phyloP scores from a whole-genome alignment of 1,139 yeast genomes.

The Wickerhamomyces sp. region DNA sequence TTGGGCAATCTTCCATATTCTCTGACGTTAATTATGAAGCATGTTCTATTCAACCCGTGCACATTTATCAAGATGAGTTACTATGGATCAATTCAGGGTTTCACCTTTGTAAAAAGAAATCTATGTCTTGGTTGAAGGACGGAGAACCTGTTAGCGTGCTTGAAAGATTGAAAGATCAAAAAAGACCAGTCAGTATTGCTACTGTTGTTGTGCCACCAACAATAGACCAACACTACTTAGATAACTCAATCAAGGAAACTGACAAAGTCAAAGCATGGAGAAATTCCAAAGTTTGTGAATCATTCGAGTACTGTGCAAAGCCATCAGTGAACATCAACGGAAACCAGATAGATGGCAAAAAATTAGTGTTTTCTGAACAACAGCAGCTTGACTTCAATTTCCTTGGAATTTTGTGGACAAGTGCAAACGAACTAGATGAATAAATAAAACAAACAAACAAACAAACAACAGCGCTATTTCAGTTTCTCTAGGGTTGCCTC shows the following conservation, averaged over 20 bases:
- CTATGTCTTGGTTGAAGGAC: neutral
- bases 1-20: constrained; percentile 36
- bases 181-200: constrained; percentile 22
- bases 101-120: neutral
- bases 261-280: constrained; percentile 4
- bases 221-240: constrained; percentile 7
- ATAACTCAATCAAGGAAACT: neutral
- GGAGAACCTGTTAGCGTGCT: constrained; percentile 30
- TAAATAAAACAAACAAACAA: neutral
- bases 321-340: constrained; percentile 9
- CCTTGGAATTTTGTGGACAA: constrained; percentile 21
- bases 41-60: constrained; percentile 68
- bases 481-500: neutral
- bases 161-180: constrained; percentile 14
- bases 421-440: neutral
- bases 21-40: constrained; percentile 34
- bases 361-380: constrained; percentile 15
- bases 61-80: constrained; percentile 41
- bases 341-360: constrained; percentile 12
- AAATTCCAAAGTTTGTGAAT: constrained; percentile 9
- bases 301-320: constrained; percentile 27
- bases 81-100: constrained; percentile 55
- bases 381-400: constrained; percentile 7
- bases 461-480: neutral
- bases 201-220: constrained; percentile 29